These are phyloP conservation scores for Cutaneotrichosporon cyanovorans DNA, from an alignment of 1,284 basidiomycete species.

Conservation along the genomic window DNA sequence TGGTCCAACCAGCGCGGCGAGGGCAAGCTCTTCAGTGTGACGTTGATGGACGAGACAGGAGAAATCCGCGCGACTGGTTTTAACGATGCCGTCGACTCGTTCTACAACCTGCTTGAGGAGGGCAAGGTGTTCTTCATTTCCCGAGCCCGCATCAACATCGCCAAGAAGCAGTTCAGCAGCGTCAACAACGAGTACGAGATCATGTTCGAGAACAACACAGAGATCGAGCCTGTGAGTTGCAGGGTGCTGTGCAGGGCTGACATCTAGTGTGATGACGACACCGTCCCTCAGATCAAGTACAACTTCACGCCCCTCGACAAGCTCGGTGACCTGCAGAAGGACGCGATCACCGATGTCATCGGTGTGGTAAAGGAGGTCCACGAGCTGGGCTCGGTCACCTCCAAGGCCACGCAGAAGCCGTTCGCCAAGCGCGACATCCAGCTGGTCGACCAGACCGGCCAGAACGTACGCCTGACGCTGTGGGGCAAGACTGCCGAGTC, in stretches of 20 bases:
- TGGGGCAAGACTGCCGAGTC: slow-evolving; percentile 95
- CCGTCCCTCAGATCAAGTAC: slow-evolving; percentile 74
- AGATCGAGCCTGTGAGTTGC: slow-evolving; percentile 55
- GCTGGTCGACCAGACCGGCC: slow-evolving; percentile 77
- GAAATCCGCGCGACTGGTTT: slow-evolving; percentile 90
- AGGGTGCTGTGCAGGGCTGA: neutral
- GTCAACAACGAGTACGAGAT: slow-evolving; percentile 92
- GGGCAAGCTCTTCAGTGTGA: slow-evolving; percentile 90
- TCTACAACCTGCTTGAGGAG: slow-evolving; percentile 79
- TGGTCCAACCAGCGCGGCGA: slow-evolving; percentile 90
- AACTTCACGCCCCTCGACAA: slow-evolving; percentile 65
- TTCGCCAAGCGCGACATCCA: slow-evolving; percentile 79
- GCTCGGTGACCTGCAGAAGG: slow-evolving; percentile 62
- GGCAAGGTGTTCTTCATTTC: slow-evolving; percentile 90
- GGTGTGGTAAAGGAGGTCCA: slow-evolving; percentile 74
- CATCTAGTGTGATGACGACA: slow-evolving; percentile 60
- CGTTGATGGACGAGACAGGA: slow-evolving; percentile 88
- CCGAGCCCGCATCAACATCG: slow-evolving; percentile 83
- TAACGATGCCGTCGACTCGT: slow-evolving; percentile 75
- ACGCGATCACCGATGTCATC: slow-evolving; percentile 65
- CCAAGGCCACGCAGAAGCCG: slow-evolving; percentile 65
- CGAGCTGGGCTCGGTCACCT: slow-evolving; percentile 61
- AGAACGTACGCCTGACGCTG: slow-evolving; percentile 75
- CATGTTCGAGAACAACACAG: slow-evolving; percentile 71
- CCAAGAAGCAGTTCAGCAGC: slow-evolving; percentile 95